These are phyloP conservation scores for Diphasiastrum complanatum DNA, from an alignment of 83 land plant species.

Conservation along the genomic window DNA sequence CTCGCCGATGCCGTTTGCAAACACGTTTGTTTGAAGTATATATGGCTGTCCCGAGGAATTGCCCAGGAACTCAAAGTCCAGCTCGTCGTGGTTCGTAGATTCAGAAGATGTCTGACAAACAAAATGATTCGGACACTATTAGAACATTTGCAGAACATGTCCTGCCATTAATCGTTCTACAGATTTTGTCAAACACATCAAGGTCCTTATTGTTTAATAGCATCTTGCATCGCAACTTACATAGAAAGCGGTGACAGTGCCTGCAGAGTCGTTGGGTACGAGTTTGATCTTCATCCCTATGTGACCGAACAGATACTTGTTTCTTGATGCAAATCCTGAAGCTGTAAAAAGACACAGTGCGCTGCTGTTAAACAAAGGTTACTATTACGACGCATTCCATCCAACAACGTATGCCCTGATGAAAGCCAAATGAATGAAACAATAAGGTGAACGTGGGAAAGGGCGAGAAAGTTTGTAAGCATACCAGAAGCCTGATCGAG, in stretches of 20 bases:
- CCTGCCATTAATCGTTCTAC: too few relatives aligned
- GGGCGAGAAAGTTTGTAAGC: too few relatives aligned
- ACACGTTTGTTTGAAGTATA: conserved; percentile 13
- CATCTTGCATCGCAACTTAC: neutral
- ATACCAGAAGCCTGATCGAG: too few relatives aligned
- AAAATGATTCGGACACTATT: neutral
- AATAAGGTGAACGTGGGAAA: too few relatives aligned
- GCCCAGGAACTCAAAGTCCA: conserved; percentile 23
- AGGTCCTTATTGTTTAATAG: neutral
- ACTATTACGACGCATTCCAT: too few relatives aligned
- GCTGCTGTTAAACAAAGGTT: too few relatives aligned
- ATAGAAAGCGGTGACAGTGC: conserved; percentile 17
- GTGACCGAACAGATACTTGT: conserved; percentile 13
- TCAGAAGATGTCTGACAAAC: conserved; percentile 9
- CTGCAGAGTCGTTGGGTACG: conserved; percentile 6
- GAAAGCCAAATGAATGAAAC: too few relatives aligned
- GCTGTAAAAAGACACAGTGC: conserved; percentile 8
- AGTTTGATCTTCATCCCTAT: conserved; percentile 16
- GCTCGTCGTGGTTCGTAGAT: conserved; percentile 7
- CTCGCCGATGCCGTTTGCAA: conserved; percentile 8
- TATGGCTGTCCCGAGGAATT: conserved; percentile 19
- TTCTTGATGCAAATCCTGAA: conserved; percentile 6
- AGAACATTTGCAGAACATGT: neutral
- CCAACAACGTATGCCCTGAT: too few relatives aligned
- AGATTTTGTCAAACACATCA: neutral